phyloP scores from a whole-genome alignment of 257 asterid genomes.

The Solanum habrochaites region DNA sequence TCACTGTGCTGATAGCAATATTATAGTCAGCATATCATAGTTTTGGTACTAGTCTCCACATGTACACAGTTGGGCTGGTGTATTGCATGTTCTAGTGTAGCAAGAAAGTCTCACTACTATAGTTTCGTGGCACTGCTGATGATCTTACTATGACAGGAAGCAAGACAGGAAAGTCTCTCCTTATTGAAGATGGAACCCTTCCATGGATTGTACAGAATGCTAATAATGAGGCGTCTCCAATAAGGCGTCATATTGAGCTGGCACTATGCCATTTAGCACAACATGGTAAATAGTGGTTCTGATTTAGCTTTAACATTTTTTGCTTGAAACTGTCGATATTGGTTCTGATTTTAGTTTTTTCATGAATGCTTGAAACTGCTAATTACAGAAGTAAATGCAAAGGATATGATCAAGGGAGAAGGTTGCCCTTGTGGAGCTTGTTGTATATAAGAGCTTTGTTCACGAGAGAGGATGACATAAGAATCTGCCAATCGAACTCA shows the following conservation, averaged over 20 bases:
- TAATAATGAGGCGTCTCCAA: conserved; percentile 56
- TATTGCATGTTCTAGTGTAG: background rate
- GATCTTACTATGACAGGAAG: conserved; percentile 26
- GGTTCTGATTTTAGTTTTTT: background rate
- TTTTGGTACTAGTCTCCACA: background rate
- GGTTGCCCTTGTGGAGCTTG: conserved; percentile 79
- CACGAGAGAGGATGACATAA: conserved; percentile 65
- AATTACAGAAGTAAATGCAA: conserved; percentile 59
- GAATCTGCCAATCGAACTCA: conserved; percentile 46
- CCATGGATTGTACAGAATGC: conserved; percentile 86
- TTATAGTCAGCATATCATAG: background rate
- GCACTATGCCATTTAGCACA: conserved; percentile 85
- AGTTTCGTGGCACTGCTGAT: background rate
- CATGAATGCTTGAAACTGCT: background rate
- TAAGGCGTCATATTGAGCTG: conserved; percentile 69
- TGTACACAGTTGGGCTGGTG: background rate
- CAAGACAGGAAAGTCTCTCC: conserved; percentile 52
- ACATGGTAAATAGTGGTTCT: conserved; percentile 36
- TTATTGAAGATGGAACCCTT: conserved; percentile 69
- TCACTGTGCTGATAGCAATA: background rate
- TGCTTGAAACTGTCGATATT: background rate
- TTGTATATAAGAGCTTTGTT: conserved; percentile 50
- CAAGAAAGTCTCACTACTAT: background rate
- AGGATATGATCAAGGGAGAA: conserved; percentile 54
- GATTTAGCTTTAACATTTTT: background rate